A percentile compares a stretch with the other conserved stretches of the same genome.
Conservation (phyloP, 2,329 filamentous ascomycete genomes). For the Purpureocillium lavendulum region DNA sequence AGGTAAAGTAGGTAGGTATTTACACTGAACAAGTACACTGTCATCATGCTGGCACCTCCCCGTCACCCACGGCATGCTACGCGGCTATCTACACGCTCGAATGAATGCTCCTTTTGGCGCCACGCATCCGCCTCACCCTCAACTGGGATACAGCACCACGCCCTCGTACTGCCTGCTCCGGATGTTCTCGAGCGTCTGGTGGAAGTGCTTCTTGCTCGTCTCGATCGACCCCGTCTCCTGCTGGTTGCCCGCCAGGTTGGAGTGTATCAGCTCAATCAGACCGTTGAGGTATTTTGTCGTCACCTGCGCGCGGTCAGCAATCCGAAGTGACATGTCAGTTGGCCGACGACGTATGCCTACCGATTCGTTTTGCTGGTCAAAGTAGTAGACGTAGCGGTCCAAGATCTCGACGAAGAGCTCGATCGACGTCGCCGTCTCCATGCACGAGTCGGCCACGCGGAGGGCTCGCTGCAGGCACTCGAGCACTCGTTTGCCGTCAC, state of each 20-base stretch:
- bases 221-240: slow-evolving; percentile 76
- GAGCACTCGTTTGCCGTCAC: slow-evolving; percentile 91
- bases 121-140: slow-evolving; percentile 3
- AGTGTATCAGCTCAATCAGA: slow-evolving; percentile 95
- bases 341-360: slow-evolving; percentile 36
- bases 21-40: slow-evolving; percentile 5
- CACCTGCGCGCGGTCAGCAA: slow-evolving; percentile 37
- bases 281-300: slow-evolving; percentile 98
- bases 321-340: not conserved
- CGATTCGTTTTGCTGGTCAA: slow-evolving; percentile 97
- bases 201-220: slow-evolving; percentile 86
- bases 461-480: slow-evolving; percentile 94
- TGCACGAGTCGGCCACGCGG: slow-evolving; percentile 94
- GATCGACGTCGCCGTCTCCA: slow-evolving; percentile 95
- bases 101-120: not conserved
- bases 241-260: slow-evolving; percentile 81
- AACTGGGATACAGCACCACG: slow-evolving; percentile 61
- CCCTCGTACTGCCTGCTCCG: slow-evolving; percentile 87
- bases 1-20: not conserved
- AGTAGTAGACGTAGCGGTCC: slow-evolving; percentile 98
- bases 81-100: not conserved
- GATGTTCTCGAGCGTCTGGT: slow-evolving; percentile 92
- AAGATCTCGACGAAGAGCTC: slow-evolving; percentile 98
- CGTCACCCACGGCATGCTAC: not conserved
- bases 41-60: not conserved